Conservation (phyloP, 2,329 filamentous ascomycete species). For the Biscogniauxia mediterranea region DNA sequence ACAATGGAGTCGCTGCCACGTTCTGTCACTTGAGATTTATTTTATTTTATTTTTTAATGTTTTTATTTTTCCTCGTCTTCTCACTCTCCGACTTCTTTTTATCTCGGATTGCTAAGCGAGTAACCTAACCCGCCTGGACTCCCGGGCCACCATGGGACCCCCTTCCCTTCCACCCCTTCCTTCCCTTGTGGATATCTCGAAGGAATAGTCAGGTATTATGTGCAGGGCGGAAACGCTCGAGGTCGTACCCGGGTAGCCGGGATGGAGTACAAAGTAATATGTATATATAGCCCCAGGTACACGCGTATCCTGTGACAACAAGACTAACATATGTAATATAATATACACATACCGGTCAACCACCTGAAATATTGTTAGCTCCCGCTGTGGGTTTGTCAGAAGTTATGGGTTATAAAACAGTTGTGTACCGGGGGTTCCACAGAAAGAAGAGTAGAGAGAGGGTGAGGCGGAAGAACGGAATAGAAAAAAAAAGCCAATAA, state of each 20-base stretch:
- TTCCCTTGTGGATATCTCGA: neutral
- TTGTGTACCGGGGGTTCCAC: neutral
- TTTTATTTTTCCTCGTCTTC: neutral
- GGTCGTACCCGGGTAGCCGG: neutral
- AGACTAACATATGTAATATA: neutral
- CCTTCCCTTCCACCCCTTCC: too few relatives aligned
- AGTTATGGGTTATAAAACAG: neutral
- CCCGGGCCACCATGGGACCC: too few relatives aligned
- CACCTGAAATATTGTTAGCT: neutral
- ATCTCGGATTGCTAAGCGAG: neutral
- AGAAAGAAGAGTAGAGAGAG: neutral
- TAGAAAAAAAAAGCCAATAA: too few relatives aligned
- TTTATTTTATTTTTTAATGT: too few relatives aligned
- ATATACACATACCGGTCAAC: neutral
- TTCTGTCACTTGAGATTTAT: too few relatives aligned
- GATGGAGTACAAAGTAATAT: neutral
- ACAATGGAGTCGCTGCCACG: neutral
- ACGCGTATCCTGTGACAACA: too few relatives aligned
- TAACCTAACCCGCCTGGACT: neutral
- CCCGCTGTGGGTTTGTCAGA: neutral
- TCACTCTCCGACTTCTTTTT: neutral
- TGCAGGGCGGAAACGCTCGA: neutral
- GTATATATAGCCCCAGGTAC: neutral
- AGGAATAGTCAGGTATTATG: neutral
- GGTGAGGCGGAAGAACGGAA: too few relatives aligned